A percentile compares a stretch with the other conserved stretches of the same genome.
Evolutionary conservation across 768 basidiomycete genomes (phyloP).

Genomic region (Hericium rajendrae): DNA sequence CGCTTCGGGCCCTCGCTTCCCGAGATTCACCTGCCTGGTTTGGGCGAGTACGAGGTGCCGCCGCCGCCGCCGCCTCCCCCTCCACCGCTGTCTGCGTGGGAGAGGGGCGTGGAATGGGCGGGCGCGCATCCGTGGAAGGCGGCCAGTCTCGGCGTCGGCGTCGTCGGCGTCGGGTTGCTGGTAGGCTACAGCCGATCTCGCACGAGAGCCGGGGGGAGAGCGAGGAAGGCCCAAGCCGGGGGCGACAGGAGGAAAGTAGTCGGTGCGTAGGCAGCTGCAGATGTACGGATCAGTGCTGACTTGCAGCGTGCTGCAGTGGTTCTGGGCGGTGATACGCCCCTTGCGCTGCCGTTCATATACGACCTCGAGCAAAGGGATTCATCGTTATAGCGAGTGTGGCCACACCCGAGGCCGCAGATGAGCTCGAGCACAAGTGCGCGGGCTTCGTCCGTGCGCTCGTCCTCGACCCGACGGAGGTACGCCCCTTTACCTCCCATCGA

Average conservation of each 20-base stretch:
- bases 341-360: conserved; percentile 61
- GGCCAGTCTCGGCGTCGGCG: conserved; percentile 42
- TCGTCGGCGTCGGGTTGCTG: conserved; percentile 52
- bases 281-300: conserved; percentile 5
- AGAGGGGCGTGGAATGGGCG: conserved; percentile 42
- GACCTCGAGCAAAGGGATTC: conserved; percentile 74
- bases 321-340: conserved; percentile 69
- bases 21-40: conserved; percentile 50
- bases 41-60: conserved; percentile 67
- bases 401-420: conserved; percentile 52
- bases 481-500: conserved; percentile 8
- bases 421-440: conserved; percentile 53
- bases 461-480: conserved; percentile 69
- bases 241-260: conserved; percentile 37
- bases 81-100: conserved; percentile 33
- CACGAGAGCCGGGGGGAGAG: conserved; percentile 15
- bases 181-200: conserved; percentile 39
- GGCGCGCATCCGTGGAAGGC: conserved; percentile 52
- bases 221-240: conserved; percentile 15
- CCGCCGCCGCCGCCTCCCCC: conserved; percentile 54
- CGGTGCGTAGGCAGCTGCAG: conserved; percentile 22
- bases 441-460: conserved; percentile 79
- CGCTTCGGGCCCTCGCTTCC: conserved; percentile 55
- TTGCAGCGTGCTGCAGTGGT: conserved; percentile 39
- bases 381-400: conserved; percentile 77